Conservation (phyloP, 2,329 filamentous ascomycete species). For the Fusarium sp. region DNA sequence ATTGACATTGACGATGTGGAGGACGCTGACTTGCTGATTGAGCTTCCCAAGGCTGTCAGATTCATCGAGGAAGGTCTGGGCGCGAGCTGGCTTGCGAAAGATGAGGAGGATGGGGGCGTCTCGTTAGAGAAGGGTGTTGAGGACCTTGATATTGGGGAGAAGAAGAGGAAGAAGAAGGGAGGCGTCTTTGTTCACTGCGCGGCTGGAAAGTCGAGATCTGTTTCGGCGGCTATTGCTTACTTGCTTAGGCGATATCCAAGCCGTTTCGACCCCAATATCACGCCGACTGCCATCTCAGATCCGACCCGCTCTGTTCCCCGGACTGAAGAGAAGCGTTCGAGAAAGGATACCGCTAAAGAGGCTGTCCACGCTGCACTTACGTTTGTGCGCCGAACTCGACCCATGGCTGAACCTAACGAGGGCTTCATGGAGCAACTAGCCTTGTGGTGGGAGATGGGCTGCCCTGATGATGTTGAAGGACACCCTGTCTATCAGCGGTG, state of each 20-base stretch:
- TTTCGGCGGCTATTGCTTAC: constrained; percentile 85
- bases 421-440: constrained; percentile 92
- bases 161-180: constrained; percentile 44
- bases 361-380: constrained; percentile 73
- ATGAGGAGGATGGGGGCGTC: constrained; percentile 37
- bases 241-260: constrained; percentile 76
- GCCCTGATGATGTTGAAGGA: constrained; percentile 72
- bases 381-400: constrained; percentile 75
- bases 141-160: constrained; percentile 25
- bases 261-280: constrained; percentile 59
- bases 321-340: constrained; percentile 36
- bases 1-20: constrained; percentile 93
- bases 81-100: constrained; percentile 20
- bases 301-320: constrained; percentile 14
- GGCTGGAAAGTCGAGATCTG: constrained; percentile 95
- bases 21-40: constrained; percentile 85
- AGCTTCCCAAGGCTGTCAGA: constrained; percentile 80
- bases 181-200: constrained; percentile 78
- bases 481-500: constrained; percentile 84
- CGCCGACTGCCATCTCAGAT: constrained; percentile 43
- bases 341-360: constrained; percentile 53
- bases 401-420: constrained; percentile 87
- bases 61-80: constrained; percentile 85
- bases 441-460: constrained; percentile 89
- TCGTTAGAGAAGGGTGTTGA: constrained; percentile 34